Evolutionary conservation across 805 yeast species (phyloP), one percentile per base, ranked within the genome.

Genomic region (Scheffersomyces coipomensis): DNA sequence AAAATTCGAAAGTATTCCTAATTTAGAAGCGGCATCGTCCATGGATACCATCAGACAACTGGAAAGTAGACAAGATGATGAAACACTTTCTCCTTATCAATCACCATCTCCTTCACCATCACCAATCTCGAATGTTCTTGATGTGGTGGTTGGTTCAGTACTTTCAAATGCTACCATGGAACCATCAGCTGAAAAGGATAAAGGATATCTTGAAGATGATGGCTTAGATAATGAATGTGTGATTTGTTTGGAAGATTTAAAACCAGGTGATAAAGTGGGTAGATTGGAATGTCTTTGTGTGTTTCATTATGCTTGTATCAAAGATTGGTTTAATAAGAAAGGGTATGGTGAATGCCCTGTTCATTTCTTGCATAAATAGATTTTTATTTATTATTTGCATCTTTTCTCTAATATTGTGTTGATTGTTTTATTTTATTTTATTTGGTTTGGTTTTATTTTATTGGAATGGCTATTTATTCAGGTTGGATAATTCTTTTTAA

Each of bases 211-310:
- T 19, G 13, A 12, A 16, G 43, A 45, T 12, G 55, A 52, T 7
- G 56, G 65, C 19, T 70, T 68, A 13, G 81, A 72, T 24, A 78
- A 79, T 35, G 98, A 93, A 59, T 93, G 99, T 59, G 91, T 88
- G 12, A 91, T 93, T 18, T 93, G 99, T 55, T 78, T 91, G 45
- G 99, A 93, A 57, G 95, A 87, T 15, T 79, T 90, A 58, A 64
- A 66, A 34, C 87, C 90, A 0, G 96, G 96, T 2, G 93, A 89
- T 39, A 84, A 83, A 53, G 91, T 93, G 13, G 98, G 96, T 0
- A 68, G 99, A 30, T 64, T 93, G 42, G 98, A 91, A 60, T 93
- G 99, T 58, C 71, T 93, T 11, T 93, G 99, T 57, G 88, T 90
- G 25, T 93, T 88, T 60, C 99, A 93, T 55, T 89, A 89, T 57